These are phyloP conservation scores for Henckelia pumila DNA, from an alignment of 257 asterid species.

Conservation along the genomic window DNA sequence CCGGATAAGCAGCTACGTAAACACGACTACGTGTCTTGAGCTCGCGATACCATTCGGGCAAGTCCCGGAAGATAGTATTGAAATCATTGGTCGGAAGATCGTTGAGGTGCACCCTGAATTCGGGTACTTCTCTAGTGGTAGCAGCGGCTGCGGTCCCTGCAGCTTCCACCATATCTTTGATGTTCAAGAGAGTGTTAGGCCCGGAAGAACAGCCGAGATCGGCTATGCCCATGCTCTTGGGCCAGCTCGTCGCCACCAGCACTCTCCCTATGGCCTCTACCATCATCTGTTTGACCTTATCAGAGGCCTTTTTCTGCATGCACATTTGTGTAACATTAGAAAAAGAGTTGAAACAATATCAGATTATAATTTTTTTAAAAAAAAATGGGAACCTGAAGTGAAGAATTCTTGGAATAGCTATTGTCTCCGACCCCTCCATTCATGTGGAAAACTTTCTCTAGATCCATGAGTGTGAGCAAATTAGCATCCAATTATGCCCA, in stretches of 20 bases:
- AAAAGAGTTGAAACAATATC: not conserved
- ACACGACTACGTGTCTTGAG: constrained; percentile 32
- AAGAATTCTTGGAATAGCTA: not conserved
- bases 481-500: too few relatives aligned
- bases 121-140: constrained; percentile 31
- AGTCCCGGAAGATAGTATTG: constrained; percentile 70
- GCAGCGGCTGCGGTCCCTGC: constrained; percentile 29
- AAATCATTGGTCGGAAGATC: constrained; percentile 86
- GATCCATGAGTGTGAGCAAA: not conserved
- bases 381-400: not conserved
- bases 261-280: constrained; percentile 46
- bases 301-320: constrained; percentile 69
- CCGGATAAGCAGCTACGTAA: constrained; percentile 77
- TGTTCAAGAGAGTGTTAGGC: constrained; percentile 65
- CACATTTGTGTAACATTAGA: not conserved
- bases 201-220: constrained; percentile 96
- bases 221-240: constrained; percentile 77
- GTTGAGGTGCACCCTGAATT: constrained; percentile 63
- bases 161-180: constrained; percentile 49
- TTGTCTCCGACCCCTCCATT: not conserved
- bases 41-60: constrained; percentile 61
- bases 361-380: too few relatives aligned
- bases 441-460: not conserved
- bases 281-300: constrained; percentile 63
- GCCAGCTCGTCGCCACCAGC: constrained; percentile 32